phyloP scores from a whole-genome alignment of 768 basidiomycete genomes.

The Termitomyces bulborhizus region DNA sequence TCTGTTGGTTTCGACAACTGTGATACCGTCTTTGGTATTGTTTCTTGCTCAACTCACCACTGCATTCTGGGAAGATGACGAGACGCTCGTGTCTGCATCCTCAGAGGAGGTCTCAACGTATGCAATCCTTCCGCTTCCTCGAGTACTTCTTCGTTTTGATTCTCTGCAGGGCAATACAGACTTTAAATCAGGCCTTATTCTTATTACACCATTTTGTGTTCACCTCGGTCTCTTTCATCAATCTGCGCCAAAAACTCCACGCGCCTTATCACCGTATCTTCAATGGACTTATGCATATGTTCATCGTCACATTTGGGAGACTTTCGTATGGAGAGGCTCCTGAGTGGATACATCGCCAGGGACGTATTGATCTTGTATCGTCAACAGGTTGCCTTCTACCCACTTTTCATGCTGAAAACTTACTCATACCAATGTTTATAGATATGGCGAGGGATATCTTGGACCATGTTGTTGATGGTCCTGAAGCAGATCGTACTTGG shows the following conservation, averaged over 20 bases:
- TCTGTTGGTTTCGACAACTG: constrained; percentile 39
- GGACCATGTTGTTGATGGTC: constrained; percentile 66
- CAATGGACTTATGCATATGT: constrained; percentile 60
- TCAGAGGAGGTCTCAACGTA: constrained; percentile 31
- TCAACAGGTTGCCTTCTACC: constrained; percentile 37
- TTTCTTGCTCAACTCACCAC: constrained; percentile 47
- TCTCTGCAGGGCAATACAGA: constrained; percentile 39
- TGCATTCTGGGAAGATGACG: constrained; percentile 64
- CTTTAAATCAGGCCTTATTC: constrained; percentile 46
- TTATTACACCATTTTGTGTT: constrained; percentile 63
- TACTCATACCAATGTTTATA: constrained; percentile 16
- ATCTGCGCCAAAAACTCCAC: constrained; percentile 55
- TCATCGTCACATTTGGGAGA: constrained; percentile 72
- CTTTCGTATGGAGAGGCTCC: constrained; percentile 66
- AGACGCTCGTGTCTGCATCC: constrained; percentile 28
- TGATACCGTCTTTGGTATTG: constrained; percentile 62
- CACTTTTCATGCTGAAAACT: not conserved
- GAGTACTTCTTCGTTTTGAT: not conserved
- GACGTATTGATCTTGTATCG: constrained; percentile 34
- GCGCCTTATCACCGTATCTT: constrained; percentile 48
- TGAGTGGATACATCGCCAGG: constrained; percentile 43
- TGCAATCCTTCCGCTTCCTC: constrained; percentile 8
- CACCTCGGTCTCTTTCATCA: constrained; percentile 35
- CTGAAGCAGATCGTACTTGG: constrained; percentile 64
- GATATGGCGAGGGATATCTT: constrained; percentile 56